Conservation (phyloP, 441 rosid genomes). For the Syzygium malaccense region DNA sequence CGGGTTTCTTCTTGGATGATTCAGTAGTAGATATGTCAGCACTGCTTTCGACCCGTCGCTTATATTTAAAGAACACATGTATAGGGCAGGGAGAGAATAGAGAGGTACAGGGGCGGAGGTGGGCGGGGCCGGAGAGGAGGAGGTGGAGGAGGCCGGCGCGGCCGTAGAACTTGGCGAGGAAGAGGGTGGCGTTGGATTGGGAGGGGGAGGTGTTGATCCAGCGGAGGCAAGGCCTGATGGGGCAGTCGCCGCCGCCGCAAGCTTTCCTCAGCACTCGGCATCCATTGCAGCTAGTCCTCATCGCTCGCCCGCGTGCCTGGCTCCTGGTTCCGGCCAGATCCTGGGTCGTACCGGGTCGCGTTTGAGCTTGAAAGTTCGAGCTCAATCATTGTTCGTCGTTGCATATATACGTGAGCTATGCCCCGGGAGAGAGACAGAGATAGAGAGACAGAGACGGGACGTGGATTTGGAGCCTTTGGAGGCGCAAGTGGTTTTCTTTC, state of each 20-base stretch:
- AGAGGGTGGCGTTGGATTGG: neutral
- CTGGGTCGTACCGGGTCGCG: neutral
- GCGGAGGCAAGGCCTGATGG: constrained; percentile 6
- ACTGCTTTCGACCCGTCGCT: neutral
- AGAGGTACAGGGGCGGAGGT: neutral
- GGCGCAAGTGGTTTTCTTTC: neutral
- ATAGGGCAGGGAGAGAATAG: neutral
- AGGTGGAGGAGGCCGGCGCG: neutral
- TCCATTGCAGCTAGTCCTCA: constrained; percentile 25
- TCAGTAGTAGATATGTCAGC: neutral
- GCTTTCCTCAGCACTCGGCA: constrained; percentile 29
- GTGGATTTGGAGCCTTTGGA: neutral
- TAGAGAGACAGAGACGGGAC: neutral
- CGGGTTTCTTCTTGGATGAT: neutral
- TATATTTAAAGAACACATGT: neutral
- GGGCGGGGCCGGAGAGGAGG: neutral
- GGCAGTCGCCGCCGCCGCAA: constrained; percentile 16
- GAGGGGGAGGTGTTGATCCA: neutral
- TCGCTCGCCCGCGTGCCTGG: neutral
- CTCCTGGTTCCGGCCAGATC: neutral
- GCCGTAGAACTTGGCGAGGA: neutral
- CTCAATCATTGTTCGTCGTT: neutral
- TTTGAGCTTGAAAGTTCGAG: neutral
- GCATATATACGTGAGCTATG: neutral
- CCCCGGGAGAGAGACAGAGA: neutral